Evolutionary conservation across 768 basidiomycete species (phyloP), one percentile per base, ranked within the genome.

Genomic region (Auricularia sp.): DNA sequence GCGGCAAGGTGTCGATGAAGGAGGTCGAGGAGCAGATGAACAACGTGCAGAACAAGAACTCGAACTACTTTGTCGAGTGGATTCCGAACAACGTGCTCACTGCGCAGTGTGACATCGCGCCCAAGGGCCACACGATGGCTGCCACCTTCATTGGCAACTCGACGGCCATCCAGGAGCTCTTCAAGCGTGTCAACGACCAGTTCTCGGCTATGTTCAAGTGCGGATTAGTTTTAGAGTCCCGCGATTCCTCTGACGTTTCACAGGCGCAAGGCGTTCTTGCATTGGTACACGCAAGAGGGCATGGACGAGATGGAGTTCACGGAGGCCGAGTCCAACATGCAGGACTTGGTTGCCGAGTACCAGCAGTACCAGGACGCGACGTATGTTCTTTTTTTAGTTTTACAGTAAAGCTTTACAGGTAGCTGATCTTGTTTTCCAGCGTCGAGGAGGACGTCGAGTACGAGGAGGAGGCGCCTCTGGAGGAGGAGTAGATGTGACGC

Each of bases 241-340:
- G 34, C 51, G 62, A 11, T 18, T 62, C 42, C 36, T 42, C 16
- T 35, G 16, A 35, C 61, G 11, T 56, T 53, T 42, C 39, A 14
- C 7, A 42, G 39, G 70, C 84, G 96, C 74, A 98, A 98, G 81
- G 95, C 95, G 33, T 94, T 94, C 85, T 84, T 93, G 87, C 91
- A 96, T 76, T 96, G 95, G 95, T 98, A 98, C 78, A 98, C 95
- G 42, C 93, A 96, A 76, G 97, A 98, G 81, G 97, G 97, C 75
- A 98, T 99, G 96, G 96, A 94, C 74, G 93, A 93, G 83, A 92
- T 93, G 91, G 91, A 94, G 84, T 93, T 98, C 84, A 95, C 96
- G 67, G 96, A 98, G 77, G 96, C 95, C 64, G 95, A 98, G 79
- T 94, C 91, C 68, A 98, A 98, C 85, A 94, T 98, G 93, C 93